Evolutionary conservation across 2,329 filamentous ascomycete species (phyloP).

Genomic region (Ophiostoma sp.): DNA sequence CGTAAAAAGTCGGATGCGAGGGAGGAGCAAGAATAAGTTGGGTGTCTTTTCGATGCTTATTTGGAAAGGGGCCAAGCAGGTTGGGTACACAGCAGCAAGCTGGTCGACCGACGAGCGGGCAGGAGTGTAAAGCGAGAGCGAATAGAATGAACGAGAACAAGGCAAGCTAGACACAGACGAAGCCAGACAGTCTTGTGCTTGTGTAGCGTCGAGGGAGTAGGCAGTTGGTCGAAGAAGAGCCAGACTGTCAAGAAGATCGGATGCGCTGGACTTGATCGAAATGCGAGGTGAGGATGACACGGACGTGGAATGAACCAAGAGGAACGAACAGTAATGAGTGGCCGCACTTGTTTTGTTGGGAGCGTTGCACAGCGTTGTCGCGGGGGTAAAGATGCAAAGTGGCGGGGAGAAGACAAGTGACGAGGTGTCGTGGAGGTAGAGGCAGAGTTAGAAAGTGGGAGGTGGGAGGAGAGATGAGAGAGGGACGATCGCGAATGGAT

Average conservation of each 20-base stretch:
- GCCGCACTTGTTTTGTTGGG: constrained; percentile 1
- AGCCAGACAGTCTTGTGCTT: constrained; percentile 17
- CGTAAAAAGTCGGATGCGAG: no score
- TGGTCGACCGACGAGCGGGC: neutral
- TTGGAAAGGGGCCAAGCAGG: neutral
- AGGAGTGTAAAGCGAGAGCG: neutral
- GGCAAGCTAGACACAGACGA: constrained; percentile 1
- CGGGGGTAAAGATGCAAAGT: constrained; percentile 7
- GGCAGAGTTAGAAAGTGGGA: neutral
- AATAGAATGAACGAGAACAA: constrained; percentile 3
- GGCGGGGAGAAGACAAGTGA: neutral
- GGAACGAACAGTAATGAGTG: neutral
- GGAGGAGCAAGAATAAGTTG: no score
- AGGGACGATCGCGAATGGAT: neutral
- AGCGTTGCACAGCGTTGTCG: constrained; percentile 12
- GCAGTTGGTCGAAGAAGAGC: neutral
- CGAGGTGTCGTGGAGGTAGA: constrained; percentile 7
- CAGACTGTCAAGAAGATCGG: neutral
- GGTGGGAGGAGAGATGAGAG: constrained; percentile 2
- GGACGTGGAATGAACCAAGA: neutral
- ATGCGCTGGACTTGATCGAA: neutral
- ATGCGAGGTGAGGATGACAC: neutral
- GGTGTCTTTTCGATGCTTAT: neutral
- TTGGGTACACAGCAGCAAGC: constrained; percentile 5
- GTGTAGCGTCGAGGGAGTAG: constrained; percentile 16